A percentile compares a stretch with the other conserved stretches of the same genome.
Evolutionary conservation across 129 eudicot species (phyloP).

Genomic region (Glebionis coronaria): DNA sequence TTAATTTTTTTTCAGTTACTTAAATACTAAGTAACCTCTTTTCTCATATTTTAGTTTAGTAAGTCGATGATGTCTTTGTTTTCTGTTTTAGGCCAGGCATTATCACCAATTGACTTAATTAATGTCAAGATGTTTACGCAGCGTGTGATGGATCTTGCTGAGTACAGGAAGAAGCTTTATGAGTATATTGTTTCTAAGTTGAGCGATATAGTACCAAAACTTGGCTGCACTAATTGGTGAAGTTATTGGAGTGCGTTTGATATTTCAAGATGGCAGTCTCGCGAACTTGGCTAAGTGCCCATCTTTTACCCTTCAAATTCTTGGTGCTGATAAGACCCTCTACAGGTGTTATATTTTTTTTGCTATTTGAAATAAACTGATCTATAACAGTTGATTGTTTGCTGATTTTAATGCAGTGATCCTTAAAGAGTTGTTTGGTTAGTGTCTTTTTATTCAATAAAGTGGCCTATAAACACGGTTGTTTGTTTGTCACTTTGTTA

Average conservation of each 20-base stretch:
- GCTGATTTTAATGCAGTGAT: too few relatives aligned
- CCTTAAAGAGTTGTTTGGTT: too few relatives aligned
- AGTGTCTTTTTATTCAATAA: too few relatives aligned
- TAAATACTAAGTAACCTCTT: too few relatives aligned
- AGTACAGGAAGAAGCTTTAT: conserved; percentile 88
- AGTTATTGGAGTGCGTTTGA: conserved; percentile 90
- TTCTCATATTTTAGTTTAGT: too few relatives aligned
- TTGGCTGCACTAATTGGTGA: conserved; percentile 94
- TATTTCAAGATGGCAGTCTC: conserved; percentile 95
- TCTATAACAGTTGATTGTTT: too few relatives aligned
- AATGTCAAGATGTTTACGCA: conserved; percentile 90
- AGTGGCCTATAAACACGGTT: too few relatives aligned
- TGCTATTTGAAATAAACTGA: not conserved
- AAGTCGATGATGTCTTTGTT: conserved; percentile 16
- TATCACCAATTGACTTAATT: conserved; percentile 83
- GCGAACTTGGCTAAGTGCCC: conserved; percentile 97
- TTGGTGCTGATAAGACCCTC: conserved; percentile 96
- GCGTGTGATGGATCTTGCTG: conserved; percentile 91
- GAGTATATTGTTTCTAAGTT: conserved; percentile 86
- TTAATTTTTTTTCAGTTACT: too few relatives aligned
- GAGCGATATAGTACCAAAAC: conserved; percentile 91
- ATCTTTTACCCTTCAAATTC: conserved; percentile 91
- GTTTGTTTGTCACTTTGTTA: too few relatives aligned
- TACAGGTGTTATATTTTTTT: conserved; percentile 50
- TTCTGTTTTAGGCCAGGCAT: conserved; percentile 71